phyloP scores from a whole-genome alignment of 257 asterid species.

The Buddleja alternifolia region DNA sequence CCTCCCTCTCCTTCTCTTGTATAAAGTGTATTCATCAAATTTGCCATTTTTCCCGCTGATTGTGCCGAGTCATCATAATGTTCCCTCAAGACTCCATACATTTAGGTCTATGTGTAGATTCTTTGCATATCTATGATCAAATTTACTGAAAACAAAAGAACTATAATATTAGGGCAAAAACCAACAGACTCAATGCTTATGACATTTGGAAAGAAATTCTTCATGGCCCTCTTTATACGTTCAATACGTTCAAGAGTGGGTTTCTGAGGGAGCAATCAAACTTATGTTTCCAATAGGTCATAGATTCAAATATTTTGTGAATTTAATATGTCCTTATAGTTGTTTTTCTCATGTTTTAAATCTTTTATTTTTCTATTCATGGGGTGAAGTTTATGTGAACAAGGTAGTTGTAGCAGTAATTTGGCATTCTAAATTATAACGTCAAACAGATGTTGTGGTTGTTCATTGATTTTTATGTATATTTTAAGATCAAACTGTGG shows the following conservation, averaged over 20 bases:
- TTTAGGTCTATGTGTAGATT: neutral
- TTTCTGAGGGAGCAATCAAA: neutral
- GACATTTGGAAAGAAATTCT: neutral
- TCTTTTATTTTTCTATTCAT: neutral
- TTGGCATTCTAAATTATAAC: neutral
- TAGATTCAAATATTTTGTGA: neutral
- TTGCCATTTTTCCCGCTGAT: neutral
- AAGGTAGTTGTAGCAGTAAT: neutral
- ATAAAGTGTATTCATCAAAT: neutral
- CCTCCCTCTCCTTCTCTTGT: neutral
- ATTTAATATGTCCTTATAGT: neutral
- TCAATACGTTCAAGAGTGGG: neutral
- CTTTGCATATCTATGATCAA: neutral
- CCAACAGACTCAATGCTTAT: neutral
- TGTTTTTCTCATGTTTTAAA: neutral
- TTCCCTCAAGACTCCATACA: neutral
- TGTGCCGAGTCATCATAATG: neutral
- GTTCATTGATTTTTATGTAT: neutral
- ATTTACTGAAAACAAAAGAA: too few relatives aligned
- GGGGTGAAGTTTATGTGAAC: neutral
- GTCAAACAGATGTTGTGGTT: neutral
- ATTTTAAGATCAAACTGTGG: too few relatives aligned
- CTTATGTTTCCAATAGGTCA: neutral
- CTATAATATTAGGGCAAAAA: too few relatives aligned
- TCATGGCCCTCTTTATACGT: neutral